phyloP scores from a whole-genome alignment of 164 flowering plant genomes.

The grape (Vitis vinifera) region DNA sequence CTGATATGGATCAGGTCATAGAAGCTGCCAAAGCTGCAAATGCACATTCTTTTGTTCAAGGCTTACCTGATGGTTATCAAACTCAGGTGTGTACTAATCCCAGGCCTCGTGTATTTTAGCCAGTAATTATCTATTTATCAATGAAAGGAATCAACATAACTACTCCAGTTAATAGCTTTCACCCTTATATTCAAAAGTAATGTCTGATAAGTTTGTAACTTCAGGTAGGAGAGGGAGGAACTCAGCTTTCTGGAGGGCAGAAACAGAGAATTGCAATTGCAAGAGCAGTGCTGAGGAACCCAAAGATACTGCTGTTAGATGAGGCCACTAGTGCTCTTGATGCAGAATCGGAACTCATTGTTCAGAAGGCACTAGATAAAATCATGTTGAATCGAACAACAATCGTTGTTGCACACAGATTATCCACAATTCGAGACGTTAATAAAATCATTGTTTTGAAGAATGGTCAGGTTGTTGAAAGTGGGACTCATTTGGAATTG shows the following conservation, averaged over 20 bases:
- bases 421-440: slow-evolving; percentile 53
- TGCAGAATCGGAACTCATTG: slow-evolving; percentile 57
- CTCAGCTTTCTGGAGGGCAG: slow-evolving; percentile 71
- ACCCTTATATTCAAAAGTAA: not conserved
- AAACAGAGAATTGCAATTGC: slow-evolving; percentile 74
- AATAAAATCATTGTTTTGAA: slow-evolving; percentile 53
- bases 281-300: slow-evolving; percentile 63
- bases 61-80: slow-evolving; percentile 59
- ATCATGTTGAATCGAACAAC: slow-evolving; percentile 58
- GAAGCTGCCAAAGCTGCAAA: slow-evolving; percentile 73
- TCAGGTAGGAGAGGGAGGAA: slow-evolving; percentile 75
- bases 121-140: no score
- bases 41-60: slow-evolving; percentile 70
- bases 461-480: slow-evolving; percentile 64
- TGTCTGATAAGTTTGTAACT: slow-evolving; percentile 11
- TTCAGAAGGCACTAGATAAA: slow-evolving; percentile 53
- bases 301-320: slow-evolving; percentile 64
- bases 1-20: slow-evolving; percentile 49
- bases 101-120: not conserved
- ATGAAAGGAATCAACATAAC: no score
- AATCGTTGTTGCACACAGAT: slow-evolving; percentile 59
- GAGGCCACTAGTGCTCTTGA: slow-evolving; percentile 80
- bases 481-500: slow-evolving; percentile 58
- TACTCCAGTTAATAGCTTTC: not conserved
- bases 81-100: slow-evolving; percentile 56